Evolutionary conservation across 441 rosid genomes (phyloP).

Genomic region (Hypseocharis bilobata): DNA sequence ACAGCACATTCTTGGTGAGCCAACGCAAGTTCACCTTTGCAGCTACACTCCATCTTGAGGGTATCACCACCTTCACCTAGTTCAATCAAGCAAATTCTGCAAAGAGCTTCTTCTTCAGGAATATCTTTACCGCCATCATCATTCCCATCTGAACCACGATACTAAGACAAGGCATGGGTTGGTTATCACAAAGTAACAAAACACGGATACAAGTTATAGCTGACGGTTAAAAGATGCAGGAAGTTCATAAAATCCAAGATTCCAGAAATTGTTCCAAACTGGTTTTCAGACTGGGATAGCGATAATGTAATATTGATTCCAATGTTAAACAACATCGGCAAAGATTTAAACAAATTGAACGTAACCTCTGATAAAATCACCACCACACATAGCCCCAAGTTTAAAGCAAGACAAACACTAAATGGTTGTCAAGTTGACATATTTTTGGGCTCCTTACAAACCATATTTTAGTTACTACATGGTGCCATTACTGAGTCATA

Average conservation of each 20-base stretch:
- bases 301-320: not conserved
- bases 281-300: not conserved
- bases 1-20: conserved; percentile 93
- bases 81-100: conserved; percentile 83
- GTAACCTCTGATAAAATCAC: too few species aligned
- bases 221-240: conserved; percentile 9
- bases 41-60: conserved; percentile 92
- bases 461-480: not conserved
- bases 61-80: conserved; percentile 92
- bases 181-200: conserved; percentile 33
- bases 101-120: conserved; percentile 91
- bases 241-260: not conserved
- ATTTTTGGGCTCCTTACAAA: not conserved
- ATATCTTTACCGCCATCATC: conserved; percentile 75
- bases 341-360: not conserved
- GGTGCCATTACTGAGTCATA: not conserved
- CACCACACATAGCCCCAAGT: too few species aligned
- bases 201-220: conserved; percentile 6
- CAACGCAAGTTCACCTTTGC: conserved; percentile 94
- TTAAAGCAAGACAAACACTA: too few species aligned
- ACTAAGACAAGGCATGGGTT: conserved; percentile 50
- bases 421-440: not conserved
- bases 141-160: conserved; percentile 46
- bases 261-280: not conserved
- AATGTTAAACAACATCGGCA: not conserved